phyloP scores from a whole-genome alignment of 257 asterid species.

The Paulownia fortunei region DNA sequence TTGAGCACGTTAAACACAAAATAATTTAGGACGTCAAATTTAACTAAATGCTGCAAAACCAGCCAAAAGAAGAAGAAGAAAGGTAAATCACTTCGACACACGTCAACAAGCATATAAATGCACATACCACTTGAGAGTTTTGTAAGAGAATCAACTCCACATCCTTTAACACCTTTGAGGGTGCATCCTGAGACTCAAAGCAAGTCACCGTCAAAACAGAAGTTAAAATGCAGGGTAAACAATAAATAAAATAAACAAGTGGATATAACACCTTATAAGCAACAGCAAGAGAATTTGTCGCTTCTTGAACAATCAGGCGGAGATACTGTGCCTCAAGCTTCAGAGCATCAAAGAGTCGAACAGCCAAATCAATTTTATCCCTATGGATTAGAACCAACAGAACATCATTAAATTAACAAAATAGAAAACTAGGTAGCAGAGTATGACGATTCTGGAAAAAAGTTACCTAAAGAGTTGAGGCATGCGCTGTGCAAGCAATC shows the following conservation, averaged over 20 bases:
- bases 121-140: constrained; percentile 77
- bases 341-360: constrained; percentile 87
- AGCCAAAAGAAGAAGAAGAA: constrained; percentile 7
- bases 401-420: constrained; percentile 26
- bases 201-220: constrained; percentile 37
- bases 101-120: constrained; percentile 34
- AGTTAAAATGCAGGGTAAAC: constrained; percentile 34
- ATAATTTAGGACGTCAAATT: constrained; percentile 1
- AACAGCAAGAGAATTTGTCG: constrained; percentile 85
- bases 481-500: constrained; percentile 94
- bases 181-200: constrained; percentile 71
- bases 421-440: constrained; percentile 24
- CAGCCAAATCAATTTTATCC: constrained; percentile 85
- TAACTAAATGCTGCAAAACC: constrained; percentile 20
- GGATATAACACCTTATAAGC: constrained; percentile 76
- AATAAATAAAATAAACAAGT: constrained; percentile 28
- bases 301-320: constrained; percentile 91
- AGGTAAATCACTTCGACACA: constrained; percentile 19
- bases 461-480: constrained; percentile 92
- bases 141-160: constrained; percentile 80
- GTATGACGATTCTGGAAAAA: constrained; percentile 5
- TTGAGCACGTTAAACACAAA: neutral
- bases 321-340: constrained; percentile 75
- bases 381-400: constrained; percentile 42
- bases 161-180: constrained; percentile 69